A percentile compares a stretch with the other conserved stretches of the same genome.
These are phyloP conservation scores for Kwoniella sp. DNA, from an alignment of 768 basidiomycete species.

Conservation along the genomic window DNA sequence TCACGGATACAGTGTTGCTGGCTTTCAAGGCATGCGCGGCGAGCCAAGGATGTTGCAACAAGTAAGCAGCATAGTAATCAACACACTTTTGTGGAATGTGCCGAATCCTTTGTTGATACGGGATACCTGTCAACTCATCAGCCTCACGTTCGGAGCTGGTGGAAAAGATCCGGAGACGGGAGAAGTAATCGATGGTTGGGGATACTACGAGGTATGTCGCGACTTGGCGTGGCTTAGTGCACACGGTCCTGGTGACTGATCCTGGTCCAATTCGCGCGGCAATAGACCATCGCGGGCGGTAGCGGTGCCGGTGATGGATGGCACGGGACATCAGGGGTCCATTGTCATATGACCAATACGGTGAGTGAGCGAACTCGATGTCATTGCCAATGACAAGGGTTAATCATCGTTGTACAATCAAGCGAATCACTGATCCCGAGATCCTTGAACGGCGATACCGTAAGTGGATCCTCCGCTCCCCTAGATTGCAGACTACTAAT, in stretches of 20 bases:
- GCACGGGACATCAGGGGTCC: slow-evolving; percentile 43
- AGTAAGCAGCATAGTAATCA: slow-evolving; percentile 60
- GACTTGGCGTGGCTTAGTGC: too few relatives aligned
- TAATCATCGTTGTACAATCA: too few relatives aligned
- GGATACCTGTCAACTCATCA: slow-evolving; percentile 58
- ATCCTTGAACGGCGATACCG: slow-evolving; percentile 88
- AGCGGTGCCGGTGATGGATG: slow-evolving; percentile 46
- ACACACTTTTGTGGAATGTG: too few relatives aligned
- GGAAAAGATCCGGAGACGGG: slow-evolving; percentile 64
- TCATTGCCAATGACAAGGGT: too few relatives aligned
- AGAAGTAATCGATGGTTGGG: slow-evolving; percentile 57
- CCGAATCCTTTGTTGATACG: too few relatives aligned
- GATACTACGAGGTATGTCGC: slow-evolving; percentile 70
- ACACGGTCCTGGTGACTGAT: too few relatives aligned
- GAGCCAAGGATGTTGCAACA: slow-evolving; percentile 78
- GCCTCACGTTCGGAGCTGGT: slow-evolving; percentile 83
- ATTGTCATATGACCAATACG: slow-evolving; percentile 33
- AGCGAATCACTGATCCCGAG: slow-evolving; percentile 69
- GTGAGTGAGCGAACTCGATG: too few relatives aligned
- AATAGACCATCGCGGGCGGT: slow-evolving; percentile 31
- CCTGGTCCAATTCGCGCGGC: too few relatives aligned
- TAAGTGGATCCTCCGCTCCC: slow-evolving; percentile 10
- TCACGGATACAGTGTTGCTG: slow-evolving; percentile 89
- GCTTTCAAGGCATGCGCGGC: slow-evolving; percentile 91
- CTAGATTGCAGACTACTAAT: not conserved